Percentiles rank a stretch among this genome's conserved stretches.
Evolutionary conservation across 2,329 filamentous ascomycete species (phyloP).

Genomic region (Raffaelea ambrosiae): DNA sequence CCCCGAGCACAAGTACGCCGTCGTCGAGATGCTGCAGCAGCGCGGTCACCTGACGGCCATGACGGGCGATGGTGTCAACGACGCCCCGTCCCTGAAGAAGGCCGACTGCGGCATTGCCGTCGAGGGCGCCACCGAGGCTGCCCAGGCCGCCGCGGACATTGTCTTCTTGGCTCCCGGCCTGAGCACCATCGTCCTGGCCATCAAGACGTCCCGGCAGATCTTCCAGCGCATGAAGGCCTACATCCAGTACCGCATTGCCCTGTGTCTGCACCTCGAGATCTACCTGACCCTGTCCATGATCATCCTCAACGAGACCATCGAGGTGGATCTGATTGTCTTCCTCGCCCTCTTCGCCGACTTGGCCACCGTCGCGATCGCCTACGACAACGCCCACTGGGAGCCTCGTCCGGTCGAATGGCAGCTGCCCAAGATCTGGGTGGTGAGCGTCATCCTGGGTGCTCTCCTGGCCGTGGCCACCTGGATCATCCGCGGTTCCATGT

Average conservation of each 20-base stretch:
- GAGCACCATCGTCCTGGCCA: slow-evolving; percentile 61
- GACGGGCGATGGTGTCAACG: slow-evolving; percentile 71
- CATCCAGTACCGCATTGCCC: slow-evolving; percentile 68
- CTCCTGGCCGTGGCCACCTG: slow-evolving; percentile 64
- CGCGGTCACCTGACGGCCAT: slow-evolving; percentile 65
- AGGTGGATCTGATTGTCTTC: slow-evolving; percentile 67
- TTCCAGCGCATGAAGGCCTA: slow-evolving; percentile 75
- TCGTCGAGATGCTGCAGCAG: slow-evolving; percentile 63
- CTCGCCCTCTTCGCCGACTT: slow-evolving; percentile 72
- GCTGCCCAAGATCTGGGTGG: slow-evolving; percentile 73
- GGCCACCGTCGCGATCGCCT: slow-evolving; percentile 69
- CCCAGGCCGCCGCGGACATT: slow-evolving; percentile 65
- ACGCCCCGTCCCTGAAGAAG: slow-evolving; percentile 66
- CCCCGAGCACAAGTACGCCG: slow-evolving; percentile 68
- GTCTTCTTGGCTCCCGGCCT: slow-evolving; percentile 68
- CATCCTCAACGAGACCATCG: slow-evolving; percentile 62
- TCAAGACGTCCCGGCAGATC: slow-evolving; percentile 67
- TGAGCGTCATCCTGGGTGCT: slow-evolving; percentile 58
- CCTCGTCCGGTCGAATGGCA: slow-evolving; percentile 71
- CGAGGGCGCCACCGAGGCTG: slow-evolving; percentile 63
- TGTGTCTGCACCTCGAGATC: slow-evolving; percentile 66
- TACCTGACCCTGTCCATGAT: slow-evolving; percentile 47
- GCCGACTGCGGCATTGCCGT: slow-evolving; percentile 63
- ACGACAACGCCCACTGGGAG: slow-evolving; percentile 72
- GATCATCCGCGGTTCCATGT: slow-evolving; percentile 64